Evolutionary conservation across 2,329 filamentous ascomycete species (phyloP).

Genomic region (Ophiocordyceps camponoti-saundersi): DNA sequence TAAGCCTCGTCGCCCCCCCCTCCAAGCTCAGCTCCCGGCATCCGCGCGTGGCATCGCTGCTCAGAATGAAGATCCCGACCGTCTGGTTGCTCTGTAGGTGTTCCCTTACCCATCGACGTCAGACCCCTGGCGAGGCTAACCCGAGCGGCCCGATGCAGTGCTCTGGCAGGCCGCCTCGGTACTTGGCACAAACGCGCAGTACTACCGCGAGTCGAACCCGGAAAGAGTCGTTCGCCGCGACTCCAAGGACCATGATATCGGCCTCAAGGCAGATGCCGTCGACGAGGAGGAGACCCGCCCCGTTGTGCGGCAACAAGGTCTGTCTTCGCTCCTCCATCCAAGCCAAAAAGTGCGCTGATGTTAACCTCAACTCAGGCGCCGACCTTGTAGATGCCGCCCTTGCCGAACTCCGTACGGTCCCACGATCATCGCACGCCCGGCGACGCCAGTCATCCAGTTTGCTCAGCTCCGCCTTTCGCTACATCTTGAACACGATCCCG

Average conservation of each 20-base stretch:
- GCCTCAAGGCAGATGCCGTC: conserved; percentile 13
- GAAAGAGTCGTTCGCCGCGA: conserved; percentile 12
- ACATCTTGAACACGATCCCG: conserved; percentile 30
- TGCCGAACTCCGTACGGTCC: conserved; percentile 30
- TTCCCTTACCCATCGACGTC: conserved; percentile 1
- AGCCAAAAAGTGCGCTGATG: background rate
- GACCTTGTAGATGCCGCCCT: conserved; percentile 36
- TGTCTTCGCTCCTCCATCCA: background rate
- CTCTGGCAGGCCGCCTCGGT: conserved; percentile 26
- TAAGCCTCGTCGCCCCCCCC: conserved; percentile 3
- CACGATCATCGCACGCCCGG: conserved; percentile 25
- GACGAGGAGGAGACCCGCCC: conserved; percentile 10
- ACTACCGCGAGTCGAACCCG: conserved; percentile 14
- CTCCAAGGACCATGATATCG: conserved; percentile 15
- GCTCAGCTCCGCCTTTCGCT: conserved; percentile 21
- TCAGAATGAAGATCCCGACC: conserved; percentile 22
- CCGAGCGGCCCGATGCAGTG: conserved; percentile 14
- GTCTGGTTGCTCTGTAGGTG: conserved; percentile 25
- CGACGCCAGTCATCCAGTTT: conserved; percentile 27
- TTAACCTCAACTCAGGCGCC: conserved; percentile 19
- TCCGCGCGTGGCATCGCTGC: conserved; percentile 6
- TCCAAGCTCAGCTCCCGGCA: background rate
- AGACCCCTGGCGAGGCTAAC: conserved; percentile 1
- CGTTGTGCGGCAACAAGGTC: conserved; percentile 19
- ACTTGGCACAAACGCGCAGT: conserved; percentile 20